These are phyloP conservation scores for Geranium rotundifolium DNA, from an alignment of 345 rosid species.

Conservation along the genomic window DNA sequence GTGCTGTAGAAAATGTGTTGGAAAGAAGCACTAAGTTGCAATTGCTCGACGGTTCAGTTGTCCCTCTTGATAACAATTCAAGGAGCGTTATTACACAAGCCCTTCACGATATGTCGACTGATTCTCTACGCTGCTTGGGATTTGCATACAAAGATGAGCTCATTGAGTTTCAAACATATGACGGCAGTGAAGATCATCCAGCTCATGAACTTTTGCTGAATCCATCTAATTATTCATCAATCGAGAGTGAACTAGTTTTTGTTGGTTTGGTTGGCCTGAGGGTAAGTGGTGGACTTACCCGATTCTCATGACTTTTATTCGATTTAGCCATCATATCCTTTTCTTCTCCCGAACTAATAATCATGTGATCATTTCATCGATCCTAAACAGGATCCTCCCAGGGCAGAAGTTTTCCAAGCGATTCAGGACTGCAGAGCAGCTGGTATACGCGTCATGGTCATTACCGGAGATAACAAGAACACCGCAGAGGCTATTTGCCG, in stretches of 20 bases:
- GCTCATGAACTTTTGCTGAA: constrained; percentile 49
- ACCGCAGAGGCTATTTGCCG: constrained; percentile 67
- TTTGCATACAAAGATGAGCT: constrained; percentile 56
- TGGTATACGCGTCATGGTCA: constrained; percentile 62
- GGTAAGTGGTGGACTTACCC: constrained; percentile 26
- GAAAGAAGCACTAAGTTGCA: constrained; percentile 56
- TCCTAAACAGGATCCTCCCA: constrained; percentile 53
- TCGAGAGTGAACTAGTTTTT: constrained; percentile 50
- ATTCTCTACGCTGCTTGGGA: constrained; percentile 55
- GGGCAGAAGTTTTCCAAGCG: constrained; percentile 55
- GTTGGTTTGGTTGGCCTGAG: constrained; percentile 56
- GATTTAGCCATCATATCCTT: not conserved
- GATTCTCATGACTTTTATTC: not conserved
- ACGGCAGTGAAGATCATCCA: constrained; percentile 55
- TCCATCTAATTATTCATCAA: constrained; percentile 41
- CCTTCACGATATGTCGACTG: constrained; percentile 47
- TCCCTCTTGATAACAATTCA: constrained; percentile 29
- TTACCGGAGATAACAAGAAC: constrained; percentile 58
- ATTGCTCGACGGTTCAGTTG: constrained; percentile 58
- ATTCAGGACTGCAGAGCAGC: constrained; percentile 61
- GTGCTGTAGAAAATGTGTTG: constrained; percentile 63
- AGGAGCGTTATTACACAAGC: constrained; percentile 27
- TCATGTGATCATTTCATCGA: not conserved
- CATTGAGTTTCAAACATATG: constrained; percentile 43
- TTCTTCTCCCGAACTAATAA: not conserved